phyloP scores from a whole-genome alignment of 2,329 filamentous ascomycete species.

The Ophiostoma himal-ulmi region DNA sequence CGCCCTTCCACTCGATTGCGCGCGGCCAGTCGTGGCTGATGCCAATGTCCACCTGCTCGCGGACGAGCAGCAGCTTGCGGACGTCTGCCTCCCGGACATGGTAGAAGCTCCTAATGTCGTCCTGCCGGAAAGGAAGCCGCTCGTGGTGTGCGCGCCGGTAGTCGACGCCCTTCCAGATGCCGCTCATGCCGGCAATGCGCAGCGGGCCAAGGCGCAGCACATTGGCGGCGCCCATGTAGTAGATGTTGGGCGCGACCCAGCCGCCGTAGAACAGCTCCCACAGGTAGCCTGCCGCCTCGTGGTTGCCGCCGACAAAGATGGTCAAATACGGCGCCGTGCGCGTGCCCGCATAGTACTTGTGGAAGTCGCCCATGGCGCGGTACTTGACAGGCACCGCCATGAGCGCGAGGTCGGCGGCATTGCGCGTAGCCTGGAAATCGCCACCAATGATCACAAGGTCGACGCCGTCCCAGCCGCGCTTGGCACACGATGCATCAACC shows the following conservation, averaged over 20 bases:
- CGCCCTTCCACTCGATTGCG: conserved; percentile 71
- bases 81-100: conserved; percentile 85
- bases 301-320: conserved; percentile 88
- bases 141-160: conserved; percentile 81
- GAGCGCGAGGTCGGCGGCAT: conserved; percentile 77
- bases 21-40: conserved; percentile 95
- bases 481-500: conserved; percentile 60
- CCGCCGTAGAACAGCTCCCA: conserved; percentile 94
- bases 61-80: conserved; percentile 78
- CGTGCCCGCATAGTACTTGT: conserved; percentile 81
- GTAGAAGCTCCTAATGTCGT: conserved; percentile 77
- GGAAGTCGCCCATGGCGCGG: conserved; percentile 82
- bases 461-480: conserved; percentile 71
- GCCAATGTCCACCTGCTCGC: conserved; percentile 84
- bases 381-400: conserved; percentile 90
- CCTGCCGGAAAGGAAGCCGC: conserved; percentile 71
- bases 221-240: conserved; percentile 91
- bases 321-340: conserved; percentile 79
- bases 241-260: conserved; percentile 95
- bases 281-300: conserved; percentile 85
- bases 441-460: conserved; percentile 93
- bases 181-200: conserved; percentile 82
- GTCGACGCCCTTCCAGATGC: conserved; percentile 90
- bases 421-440: conserved; percentile 90
- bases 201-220: conserved; percentile 77